Base-by-base conservation (phyloP, 495 filamentous ascomycete genomes). In the Aspergillus diversus region DNA sequence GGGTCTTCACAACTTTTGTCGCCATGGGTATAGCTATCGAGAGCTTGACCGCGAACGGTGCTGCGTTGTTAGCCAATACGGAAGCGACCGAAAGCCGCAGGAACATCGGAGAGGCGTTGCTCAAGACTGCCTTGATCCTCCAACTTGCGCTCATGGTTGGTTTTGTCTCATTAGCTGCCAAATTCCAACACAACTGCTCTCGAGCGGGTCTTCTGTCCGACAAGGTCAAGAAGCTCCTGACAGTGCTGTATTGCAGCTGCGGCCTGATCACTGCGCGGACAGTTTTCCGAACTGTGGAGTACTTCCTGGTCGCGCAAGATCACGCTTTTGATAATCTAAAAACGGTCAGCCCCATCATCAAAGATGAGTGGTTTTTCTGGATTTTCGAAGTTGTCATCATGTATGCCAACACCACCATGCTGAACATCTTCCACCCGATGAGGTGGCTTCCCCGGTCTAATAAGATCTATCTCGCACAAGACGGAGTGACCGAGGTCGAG, bases 1-100 rank as follows among this genome's bases (percentile, higher is more conserved):
- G 89, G 2, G 89, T 92, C 17, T 78, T 90, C 59, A 87, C 86
- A 5, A 91, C 90, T n/a, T 93, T 95, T 68, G 74, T 86, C 50
- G 85, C 83, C 33, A 71, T 93, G 51, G 87, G 87, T 5, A 66
- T 71, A 8, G 68, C 86, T 1, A 82, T 92, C 61, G 91, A 92
- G 72, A 72, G 74, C 15, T 76, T 93, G 21, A 92, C 88, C 61
- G 89, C 80, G 7, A 84, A 86, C 60, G 91, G 90, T n/a, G 90
- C 86, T 0, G 74, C 84, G 27, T 76, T 81, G 46, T 73, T 84
- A n/a, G 81, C 85, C 17, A 90, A 88, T 66, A 56, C 69, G 11
- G 66, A 70, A 39, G 72, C 70, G 21, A 66, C 84, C 0, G 60
- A 76, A 31, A 54, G 46, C 17, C 73, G 80, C 34, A 83, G 86